These are phyloP conservation scores for Monosporozyma siamensis DNA, from an alignment of 805 yeast species.

Conservation along the genomic window DNA sequence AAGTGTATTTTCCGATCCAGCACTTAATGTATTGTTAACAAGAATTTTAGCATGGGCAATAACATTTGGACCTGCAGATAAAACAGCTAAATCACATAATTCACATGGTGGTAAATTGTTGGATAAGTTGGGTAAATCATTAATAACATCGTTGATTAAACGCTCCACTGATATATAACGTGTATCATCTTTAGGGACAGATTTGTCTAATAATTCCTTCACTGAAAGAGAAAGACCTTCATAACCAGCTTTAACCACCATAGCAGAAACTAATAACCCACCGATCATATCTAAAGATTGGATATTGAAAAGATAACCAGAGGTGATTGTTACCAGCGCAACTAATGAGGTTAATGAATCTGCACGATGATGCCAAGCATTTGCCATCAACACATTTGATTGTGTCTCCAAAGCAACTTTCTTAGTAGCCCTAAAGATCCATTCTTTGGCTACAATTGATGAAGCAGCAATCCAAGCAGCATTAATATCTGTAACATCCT, in stretches of 20 bases:
- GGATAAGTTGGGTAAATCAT: constrained; percentile 28
- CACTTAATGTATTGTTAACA: constrained; percentile 8
- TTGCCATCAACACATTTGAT: constrained; percentile 83
- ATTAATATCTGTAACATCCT: constrained; percentile 53
- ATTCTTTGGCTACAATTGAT: constrained; percentile 75
- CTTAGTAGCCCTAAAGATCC: constrained; percentile 75
- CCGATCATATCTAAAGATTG: constrained; percentile 87
- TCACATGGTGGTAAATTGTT: constrained; percentile 28
- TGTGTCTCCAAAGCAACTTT: constrained; percentile 65
- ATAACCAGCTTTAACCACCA: constrained; percentile 76
- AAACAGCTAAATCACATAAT: constrained; percentile 35
- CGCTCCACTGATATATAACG: constrained; percentile 36
- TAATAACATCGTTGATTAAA: constrained; percentile 28
- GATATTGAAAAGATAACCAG: constrained; percentile 66
- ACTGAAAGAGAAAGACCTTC: constrained; percentile 59
- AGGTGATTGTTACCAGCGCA: constrained; percentile 75
- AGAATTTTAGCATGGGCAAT: constrained; percentile 28
- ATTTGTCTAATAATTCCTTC: constrained; percentile 67
- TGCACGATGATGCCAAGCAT: constrained; percentile 97
- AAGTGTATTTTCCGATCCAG: constrained; percentile 14
- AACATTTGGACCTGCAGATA: constrained; percentile 49
- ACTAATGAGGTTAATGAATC: constrained; percentile 86
- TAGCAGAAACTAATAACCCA: constrained; percentile 69
- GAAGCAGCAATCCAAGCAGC: constrained; percentile 94
- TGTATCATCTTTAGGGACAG: constrained; percentile 42